phyloP scores from a whole-genome alignment of 768 basidiomycete species.

The Lactifluus volemus region DNA sequence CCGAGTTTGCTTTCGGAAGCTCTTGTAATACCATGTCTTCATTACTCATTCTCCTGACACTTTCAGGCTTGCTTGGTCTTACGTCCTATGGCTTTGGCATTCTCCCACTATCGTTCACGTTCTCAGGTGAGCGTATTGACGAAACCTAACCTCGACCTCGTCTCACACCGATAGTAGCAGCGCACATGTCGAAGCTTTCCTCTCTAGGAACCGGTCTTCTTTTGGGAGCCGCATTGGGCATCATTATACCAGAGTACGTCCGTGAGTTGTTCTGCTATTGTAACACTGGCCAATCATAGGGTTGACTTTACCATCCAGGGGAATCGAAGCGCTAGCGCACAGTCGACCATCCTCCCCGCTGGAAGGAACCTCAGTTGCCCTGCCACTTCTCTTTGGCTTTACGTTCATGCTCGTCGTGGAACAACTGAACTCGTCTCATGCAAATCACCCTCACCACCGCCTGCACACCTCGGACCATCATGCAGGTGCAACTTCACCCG shows the following conservation, averaged over 20 bases:
- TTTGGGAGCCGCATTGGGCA: conserved; percentile 80
- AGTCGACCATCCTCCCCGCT: conserved; percentile 27
- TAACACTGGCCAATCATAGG: not conserved
- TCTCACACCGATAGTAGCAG: conserved; percentile 25
- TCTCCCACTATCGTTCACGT: conserved; percentile 63
- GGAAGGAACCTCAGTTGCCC: conserved; percentile 46
- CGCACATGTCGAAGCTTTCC: conserved; percentile 36
- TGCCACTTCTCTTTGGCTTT: conserved; percentile 57
- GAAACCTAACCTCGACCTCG: not conserved
- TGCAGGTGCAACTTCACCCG: conserved; percentile 19
- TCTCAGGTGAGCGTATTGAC: conserved; percentile 46
- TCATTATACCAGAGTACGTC: conserved; percentile 90
- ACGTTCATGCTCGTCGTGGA: conserved; percentile 60
- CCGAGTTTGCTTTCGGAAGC: too few relatives aligned
- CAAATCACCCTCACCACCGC: conserved; percentile 30
- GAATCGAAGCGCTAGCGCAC: conserved; percentile 51
- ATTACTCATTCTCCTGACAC: conserved; percentile 37
- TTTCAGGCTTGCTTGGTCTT: conserved; percentile 54
- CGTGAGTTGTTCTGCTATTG: not conserved
- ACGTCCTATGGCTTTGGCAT: conserved; percentile 64
- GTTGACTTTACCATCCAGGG: conserved; percentile 35
- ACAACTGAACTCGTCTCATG: conserved; percentile 47
- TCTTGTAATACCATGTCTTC: conserved; percentile 22
- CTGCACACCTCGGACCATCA: conserved; percentile 22
- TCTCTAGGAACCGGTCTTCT: conserved; percentile 76